Conservation (phyloP, 176 grass and related monocot species). For the Oropetium thomaeum region DNA sequence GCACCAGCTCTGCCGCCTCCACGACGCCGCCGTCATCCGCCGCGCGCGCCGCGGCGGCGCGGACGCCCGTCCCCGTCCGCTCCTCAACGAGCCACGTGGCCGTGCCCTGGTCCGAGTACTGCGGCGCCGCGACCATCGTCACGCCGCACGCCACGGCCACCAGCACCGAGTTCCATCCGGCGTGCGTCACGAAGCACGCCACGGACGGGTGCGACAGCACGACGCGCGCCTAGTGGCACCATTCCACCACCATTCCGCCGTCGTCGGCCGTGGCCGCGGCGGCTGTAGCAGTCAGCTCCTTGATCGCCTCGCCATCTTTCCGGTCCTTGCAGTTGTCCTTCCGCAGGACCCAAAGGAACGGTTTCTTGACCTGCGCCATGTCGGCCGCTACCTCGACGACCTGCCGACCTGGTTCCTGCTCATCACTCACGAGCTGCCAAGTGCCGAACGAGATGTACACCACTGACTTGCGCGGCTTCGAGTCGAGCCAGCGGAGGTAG, state of each 20-base stretch:
- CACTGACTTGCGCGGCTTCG: conserved; percentile 50
- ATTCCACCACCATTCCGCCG: conserved; percentile 43
- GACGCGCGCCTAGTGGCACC: conserved; percentile 74
- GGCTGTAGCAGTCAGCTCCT: not conserved
- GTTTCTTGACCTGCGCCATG: conserved; percentile 21
- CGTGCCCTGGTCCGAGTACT: conserved; percentile 73
- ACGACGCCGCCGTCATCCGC: conserved; percentile 40
- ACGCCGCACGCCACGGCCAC: conserved; percentile 54
- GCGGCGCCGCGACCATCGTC: conserved; percentile 53
- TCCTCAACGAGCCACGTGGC: conserved; percentile 56
- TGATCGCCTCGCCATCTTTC: not conserved
- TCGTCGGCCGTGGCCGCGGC: not conserved
- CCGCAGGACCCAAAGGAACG: conserved; percentile 70
- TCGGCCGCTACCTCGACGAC: conserved; percentile 42
- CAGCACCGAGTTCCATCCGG: conserved; percentile 62
- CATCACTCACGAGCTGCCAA: conserved; percentile 60
- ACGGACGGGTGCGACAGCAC: conserved; percentile 64
- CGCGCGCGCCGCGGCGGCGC: conserved; percentile 2
- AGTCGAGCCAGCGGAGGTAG: conserved; percentile 55
- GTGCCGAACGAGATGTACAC: conserved; percentile 89
- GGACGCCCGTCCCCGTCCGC: conserved; percentile 48
- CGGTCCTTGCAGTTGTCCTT: conserved; percentile 47
- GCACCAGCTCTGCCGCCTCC: conserved; percentile 42
- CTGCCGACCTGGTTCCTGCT: conserved; percentile 46
- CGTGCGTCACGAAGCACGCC: conserved; percentile 71